Evolutionary conservation across 495 filamentous ascomycete species (phyloP).

Genomic region (Parmelia sp.): DNA sequence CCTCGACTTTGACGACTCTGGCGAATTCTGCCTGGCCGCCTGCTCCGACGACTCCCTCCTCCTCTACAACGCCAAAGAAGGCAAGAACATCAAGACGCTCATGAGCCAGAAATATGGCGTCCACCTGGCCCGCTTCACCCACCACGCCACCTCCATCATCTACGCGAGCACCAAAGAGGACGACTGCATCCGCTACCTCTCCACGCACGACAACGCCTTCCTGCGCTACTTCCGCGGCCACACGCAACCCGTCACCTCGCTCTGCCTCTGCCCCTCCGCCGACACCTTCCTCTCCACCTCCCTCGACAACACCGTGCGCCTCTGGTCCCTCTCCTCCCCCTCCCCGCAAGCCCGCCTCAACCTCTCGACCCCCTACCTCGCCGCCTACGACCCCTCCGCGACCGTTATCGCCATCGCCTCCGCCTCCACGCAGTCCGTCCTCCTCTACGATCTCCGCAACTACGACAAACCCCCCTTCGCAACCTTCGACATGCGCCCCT

Average conservation of each 20-base stretch:
- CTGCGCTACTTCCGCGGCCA: conserved; percentile 93
- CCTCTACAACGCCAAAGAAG: conserved; percentile 85
- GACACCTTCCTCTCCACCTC: conserved; percentile 90
- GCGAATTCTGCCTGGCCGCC: conserved; percentile 79
- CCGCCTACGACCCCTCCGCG: conserved; percentile 82
- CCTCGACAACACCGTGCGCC: conserved; percentile 76
- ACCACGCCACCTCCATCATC: conserved; percentile 77
- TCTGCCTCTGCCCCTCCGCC: conserved; percentile 56
- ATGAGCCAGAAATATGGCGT: conserved; percentile 91
- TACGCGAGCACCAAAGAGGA: conserved; percentile 96
- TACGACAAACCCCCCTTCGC: conserved; percentile 86
- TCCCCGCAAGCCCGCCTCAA: conserved; percentile 70
- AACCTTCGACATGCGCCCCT: conserved; percentile 65
- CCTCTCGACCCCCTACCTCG: conserved; percentile 69
- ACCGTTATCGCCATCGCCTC: conserved; percentile 86
- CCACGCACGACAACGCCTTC: conserved; percentile 89
- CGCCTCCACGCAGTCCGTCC: conserved; percentile 64
- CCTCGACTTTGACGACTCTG: conserved; percentile 92
- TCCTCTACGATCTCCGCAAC: conserved; percentile 89
- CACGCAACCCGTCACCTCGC: conserved; percentile 69
- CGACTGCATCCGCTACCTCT: conserved; percentile 83
- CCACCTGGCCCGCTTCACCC: conserved; percentile 89
- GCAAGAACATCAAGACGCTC: conserved; percentile 74
- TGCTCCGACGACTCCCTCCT: conserved; percentile 92
- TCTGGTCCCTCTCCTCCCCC: conserved; percentile 76